A percentile compares a stretch with the other conserved stretches of the same genome.
Evolutionary conservation across 371 early-diverging fungal genomes (phyloP).

Genomic region (Mucor saturninus): DNA sequence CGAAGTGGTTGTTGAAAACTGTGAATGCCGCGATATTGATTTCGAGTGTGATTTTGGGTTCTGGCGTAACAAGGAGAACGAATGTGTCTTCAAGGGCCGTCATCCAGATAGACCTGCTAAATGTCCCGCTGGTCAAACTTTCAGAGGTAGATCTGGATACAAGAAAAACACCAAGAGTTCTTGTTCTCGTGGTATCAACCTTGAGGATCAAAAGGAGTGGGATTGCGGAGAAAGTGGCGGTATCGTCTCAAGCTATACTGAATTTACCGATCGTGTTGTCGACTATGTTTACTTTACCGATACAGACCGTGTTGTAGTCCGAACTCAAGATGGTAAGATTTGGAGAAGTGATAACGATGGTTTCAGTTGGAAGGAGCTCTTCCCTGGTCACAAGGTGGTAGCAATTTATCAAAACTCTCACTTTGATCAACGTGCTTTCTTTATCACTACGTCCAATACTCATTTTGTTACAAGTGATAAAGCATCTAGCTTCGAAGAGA

Average conservation of each 20-base stretch:
- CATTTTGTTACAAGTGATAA: conserved; percentile 75
- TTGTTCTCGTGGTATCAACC: conserved; percentile 71
- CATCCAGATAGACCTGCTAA: conserved; percentile 71
- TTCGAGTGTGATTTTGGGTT: conserved; percentile 85
- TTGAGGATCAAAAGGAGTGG: conserved; percentile 57
- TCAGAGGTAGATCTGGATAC: conserved; percentile 76
- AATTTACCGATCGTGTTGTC: conserved; percentile 53
- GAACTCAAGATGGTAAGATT: conserved; percentile 60
- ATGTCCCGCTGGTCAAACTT: conserved; percentile 60
- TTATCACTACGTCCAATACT: conserved; percentile 64
- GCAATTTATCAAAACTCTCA: conserved; percentile 73
- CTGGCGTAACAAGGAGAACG: conserved; percentile 68
- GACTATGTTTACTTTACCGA: conserved; percentile 73
- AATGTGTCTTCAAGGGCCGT: conserved; percentile 67
- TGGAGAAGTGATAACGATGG: conserved; percentile 81
- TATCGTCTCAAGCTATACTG: conserved; percentile 34
- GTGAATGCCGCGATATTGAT: conserved; percentile 75
- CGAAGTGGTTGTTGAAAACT: conserved; percentile 50
- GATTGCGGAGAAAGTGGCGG: conserved; percentile 42
- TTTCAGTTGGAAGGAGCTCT: conserved; percentile 64
- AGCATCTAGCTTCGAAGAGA: conserved; percentile 63
- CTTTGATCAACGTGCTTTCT: conserved; percentile 70
- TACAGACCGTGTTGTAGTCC: conserved; percentile 61
- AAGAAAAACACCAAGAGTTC: conserved; percentile 57
- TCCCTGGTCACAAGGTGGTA: conserved; percentile 43